phyloP scores from a whole-genome alignment of 768 basidiomycete species.

The Agrocybe pediades region DNA sequence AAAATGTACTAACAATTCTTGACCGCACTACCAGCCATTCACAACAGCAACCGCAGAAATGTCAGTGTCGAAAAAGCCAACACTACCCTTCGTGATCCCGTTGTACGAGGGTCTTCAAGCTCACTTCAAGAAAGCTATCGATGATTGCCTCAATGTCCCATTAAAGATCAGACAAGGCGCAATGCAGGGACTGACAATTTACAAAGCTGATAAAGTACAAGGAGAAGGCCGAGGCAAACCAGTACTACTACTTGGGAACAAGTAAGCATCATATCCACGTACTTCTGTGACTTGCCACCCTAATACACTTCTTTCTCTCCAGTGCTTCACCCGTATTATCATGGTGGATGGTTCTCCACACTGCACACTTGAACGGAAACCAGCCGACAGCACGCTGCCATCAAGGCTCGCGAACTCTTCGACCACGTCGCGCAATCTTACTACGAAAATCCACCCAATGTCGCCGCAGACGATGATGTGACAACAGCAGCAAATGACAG shows the following conservation, averaged over 20 bases:
- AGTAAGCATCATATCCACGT: slow-evolving; percentile 21
- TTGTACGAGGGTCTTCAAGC: slow-evolving; percentile 26
- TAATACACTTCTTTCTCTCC: neutral
- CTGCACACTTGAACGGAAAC: slow-evolving; percentile 3
- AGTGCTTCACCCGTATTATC: slow-evolving; percentile 28
- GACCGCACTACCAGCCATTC: neutral
- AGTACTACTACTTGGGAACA: slow-evolving; percentile 28
- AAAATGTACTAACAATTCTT: too few relatives aligned
- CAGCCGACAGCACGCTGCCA: too few relatives aligned
- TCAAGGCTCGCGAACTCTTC: slow-evolving; percentile 2
- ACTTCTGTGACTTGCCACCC: neutral
- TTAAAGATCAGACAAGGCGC: slow-evolving; percentile 21
- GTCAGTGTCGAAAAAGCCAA: neutral
- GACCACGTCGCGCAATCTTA: neutral
- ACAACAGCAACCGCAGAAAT: neutral
- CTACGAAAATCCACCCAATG: neutral
- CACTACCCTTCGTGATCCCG: slow-evolving; percentile 21
- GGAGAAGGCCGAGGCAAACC: slow-evolving; percentile 18
- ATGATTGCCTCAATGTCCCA: neutral
- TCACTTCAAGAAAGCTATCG: slow-evolving; percentile 14
- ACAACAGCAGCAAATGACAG: too few relatives aligned
- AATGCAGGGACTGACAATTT: slow-evolving; percentile 21
- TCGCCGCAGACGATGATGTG: neutral
- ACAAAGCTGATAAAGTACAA: slow-evolving; percentile 30
- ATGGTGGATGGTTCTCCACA: slow-evolving; percentile 22